Evolutionary conservation across 176 grass and related monocot species (phyloP).

Genomic region (barley (Hordeum vulgare)): MorexV3_pseudomolecules_assembly NC_058518.1:476740381-476740880

Average conservation of each 20-base stretch:
- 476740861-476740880: conserved; percentile 73
- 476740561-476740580: no score
- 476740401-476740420: background rate
- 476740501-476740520: background rate
- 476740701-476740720: background rate
- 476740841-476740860: conserved; percentile 91
- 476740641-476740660: background rate
- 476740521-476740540: background rate
- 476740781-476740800: conserved; percentile 51
- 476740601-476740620: no score
- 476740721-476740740: background rate
- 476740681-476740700: background rate
- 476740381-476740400: background rate
- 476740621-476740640: background rate
- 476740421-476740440: background rate
- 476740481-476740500: background rate
- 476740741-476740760: background rate
- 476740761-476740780: background rate
- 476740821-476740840: conserved; percentile 93
- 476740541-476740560: background rate
- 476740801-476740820: conserved; percentile 93
- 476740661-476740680: background rate
- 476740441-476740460: background rate
- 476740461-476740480: background rate
- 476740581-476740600: no score